Evolutionary conservation across 441 rosid species (phyloP).

Genomic region (Bruguiera hainesii): DNA sequence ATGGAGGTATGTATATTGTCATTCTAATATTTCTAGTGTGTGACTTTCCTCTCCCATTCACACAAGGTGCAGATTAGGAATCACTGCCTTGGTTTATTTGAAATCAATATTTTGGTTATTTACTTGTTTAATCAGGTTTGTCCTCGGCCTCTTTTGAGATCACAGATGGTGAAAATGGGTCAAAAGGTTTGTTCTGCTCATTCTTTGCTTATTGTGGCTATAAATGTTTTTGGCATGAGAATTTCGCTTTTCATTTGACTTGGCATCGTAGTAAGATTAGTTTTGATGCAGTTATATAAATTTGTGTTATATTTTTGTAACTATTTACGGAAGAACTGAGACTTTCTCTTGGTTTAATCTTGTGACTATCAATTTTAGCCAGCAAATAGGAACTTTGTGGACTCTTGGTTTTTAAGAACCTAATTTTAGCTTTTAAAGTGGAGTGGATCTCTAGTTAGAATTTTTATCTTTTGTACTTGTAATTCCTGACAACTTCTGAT

Average conservation of each 20-base stretch:
- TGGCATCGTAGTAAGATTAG: neutral
- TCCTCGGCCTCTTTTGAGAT: slow-evolving; percentile 89
- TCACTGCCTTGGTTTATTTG: too few relatives aligned
- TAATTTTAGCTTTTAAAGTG: neutral
- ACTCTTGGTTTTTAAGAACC: neutral
- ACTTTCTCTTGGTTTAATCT: neutral
- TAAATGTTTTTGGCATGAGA: slow-evolving; percentile 1
- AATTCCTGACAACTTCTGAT: slow-evolving; percentile 3
- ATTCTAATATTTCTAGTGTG: too few relatives aligned
- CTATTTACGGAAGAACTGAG: neutral
- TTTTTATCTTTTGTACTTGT: slow-evolving; percentile 4
- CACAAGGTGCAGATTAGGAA: too few relatives aligned
- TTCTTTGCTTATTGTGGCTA: neutral
- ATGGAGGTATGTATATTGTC: slow-evolving; percentile 53
- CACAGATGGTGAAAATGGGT: slow-evolving; percentile 48
- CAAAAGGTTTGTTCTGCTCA: slow-evolving; percentile 31
- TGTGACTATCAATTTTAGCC: neutral
- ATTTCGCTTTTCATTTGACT: neutral
- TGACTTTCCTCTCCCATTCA: too few relatives aligned
- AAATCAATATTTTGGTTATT: neutral
- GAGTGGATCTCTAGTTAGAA: neutral
- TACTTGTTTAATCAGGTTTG: slow-evolving; percentile 46
- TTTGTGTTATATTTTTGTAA: neutral
- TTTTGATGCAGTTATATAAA: too few relatives aligned
- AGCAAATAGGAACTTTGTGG: neutral